phyloP scores from a whole-genome alignment of 2,329 filamentous ascomycete species.

The Ambrosiella cleistominuta region DNA sequence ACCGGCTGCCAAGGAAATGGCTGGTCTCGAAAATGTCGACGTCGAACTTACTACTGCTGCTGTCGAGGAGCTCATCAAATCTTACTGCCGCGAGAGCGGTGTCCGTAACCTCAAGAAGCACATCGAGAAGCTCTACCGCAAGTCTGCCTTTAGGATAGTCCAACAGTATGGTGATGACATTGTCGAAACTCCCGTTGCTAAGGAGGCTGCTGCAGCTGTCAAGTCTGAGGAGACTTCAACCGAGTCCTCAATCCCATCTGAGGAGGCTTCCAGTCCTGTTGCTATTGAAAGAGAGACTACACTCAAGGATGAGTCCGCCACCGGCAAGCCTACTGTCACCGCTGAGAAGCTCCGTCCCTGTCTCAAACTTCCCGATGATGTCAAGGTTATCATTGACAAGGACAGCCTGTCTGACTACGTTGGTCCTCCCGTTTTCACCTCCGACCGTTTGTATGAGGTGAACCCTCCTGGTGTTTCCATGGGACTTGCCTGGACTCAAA shows the following conservation, averaged over 20 bases:
- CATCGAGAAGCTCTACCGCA: conserved; percentile 97
- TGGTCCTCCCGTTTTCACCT: conserved; percentile 85
- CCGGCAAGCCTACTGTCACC: conserved; percentile 15
- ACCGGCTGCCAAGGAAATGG: conserved; percentile 84
- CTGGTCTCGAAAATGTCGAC: conserved; percentile 76
- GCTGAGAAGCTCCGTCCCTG: conserved; percentile 52
- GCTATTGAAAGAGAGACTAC: conserved; percentile 14
- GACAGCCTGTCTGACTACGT: conserved; percentile 94
- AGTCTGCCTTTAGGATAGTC: conserved; percentile 92
- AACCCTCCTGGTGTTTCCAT: conserved; percentile 91
- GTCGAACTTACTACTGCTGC: conserved; percentile 75
- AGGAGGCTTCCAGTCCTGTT: conserved; percentile 12
- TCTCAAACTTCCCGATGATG: conserved; percentile 67
- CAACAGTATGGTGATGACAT: conserved; percentile 79
- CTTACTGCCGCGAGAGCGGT: conserved; percentile 91
- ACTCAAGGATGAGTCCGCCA: neutral
- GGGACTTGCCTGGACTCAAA: conserved; percentile 94
- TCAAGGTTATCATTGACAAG: conserved; percentile 73
- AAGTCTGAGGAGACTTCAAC: conserved; percentile 17
- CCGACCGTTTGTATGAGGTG: conserved; percentile 83
- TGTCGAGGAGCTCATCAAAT: conserved; percentile 94
- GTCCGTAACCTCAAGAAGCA: conserved; percentile 98
- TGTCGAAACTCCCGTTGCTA: conserved; percentile 32
- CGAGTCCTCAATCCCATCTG: neutral
- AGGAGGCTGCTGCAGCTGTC: conserved; percentile 17